Base-by-base conservation (phyloP, 164 flowering plant species). In the Taxillus chinensis region DNA sequence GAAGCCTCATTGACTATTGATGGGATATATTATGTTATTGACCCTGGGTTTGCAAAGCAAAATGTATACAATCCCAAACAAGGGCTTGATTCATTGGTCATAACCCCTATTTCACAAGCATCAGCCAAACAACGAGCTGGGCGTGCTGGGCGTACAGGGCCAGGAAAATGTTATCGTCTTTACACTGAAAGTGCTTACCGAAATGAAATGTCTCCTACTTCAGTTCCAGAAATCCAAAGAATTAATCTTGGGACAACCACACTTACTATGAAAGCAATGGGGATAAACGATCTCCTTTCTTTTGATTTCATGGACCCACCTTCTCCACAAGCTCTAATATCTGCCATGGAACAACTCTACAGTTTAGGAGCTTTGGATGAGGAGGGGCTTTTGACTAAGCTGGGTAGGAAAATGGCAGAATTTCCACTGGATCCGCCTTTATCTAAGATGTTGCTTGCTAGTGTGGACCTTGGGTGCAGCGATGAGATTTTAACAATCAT, bases 251-350 rank as follows among this genome's bases (percentile, higher is more conserved):
- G 58, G 5, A 6, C 12, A 5, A 55, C 58, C 5, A 16, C 38
- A 55, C 58, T 55, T 4, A 55, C 7, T 17, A 55, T 55, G 58
- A 55, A 55, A 38, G 58, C 58, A 10, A 55, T 55, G 58, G 58
- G 58, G 58, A 55, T 55, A 17, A 55, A 55, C 4, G 58, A 55
- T 11, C 58, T 55, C 10, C 58, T 55, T n/a, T 55, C 58, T 16
- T 55, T 55, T 55, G 58, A 55, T 55, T 55, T 55, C 58, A 55
- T 55, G 58, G 58, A 55, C 16, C 58, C 58, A 15, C 58, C 58
- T n/a, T n/a, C 58, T 17, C 58, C 58, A n/a, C 58, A 55, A 38
- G 58, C 58, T 38, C 58, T 55, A 7, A 55, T 55, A n/a, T 55
- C 58, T 55, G 58, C 58, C 39, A 55, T 55, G 58, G 58, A 55